Conservation (phyloP, 2,329 filamentous ascomycete genomes). For the Beauveria bassiana region DNA sequence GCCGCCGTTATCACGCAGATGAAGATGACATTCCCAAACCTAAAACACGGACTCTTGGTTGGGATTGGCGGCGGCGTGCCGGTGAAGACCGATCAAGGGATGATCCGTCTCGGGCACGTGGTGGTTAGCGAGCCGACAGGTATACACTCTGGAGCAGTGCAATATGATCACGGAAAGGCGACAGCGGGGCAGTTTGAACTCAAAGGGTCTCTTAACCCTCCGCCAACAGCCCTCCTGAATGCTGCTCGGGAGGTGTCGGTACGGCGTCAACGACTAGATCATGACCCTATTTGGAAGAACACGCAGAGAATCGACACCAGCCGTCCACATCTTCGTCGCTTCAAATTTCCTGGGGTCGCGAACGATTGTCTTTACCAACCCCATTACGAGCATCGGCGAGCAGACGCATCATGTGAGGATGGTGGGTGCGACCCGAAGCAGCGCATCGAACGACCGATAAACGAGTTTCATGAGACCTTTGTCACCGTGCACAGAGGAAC, state of each 20-base stretch:
- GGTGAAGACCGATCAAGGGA: slow-evolving; percentile 13
- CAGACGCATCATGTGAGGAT: slow-evolving; percentile 11
- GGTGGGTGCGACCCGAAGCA: slow-evolving; percentile 7
- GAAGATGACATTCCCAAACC: slow-evolving; percentile 24
- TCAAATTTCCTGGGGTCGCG: slow-evolving; percentile 7
- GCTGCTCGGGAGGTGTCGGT: slow-evolving; percentile 13
- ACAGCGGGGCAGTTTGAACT: slow-evolving; percentile 13
- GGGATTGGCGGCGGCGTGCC: slow-evolving; percentile 20
- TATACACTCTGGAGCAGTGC: slow-evolving; percentile 14
- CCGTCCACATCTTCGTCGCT: slow-evolving; percentile 1
- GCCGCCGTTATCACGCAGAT: slow-evolving; percentile 25
- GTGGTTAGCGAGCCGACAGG: slow-evolving; percentile 16
- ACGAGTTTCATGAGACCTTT: slow-evolving; percentile 8
- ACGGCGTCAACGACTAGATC: neutral
- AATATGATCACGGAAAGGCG: slow-evolving; percentile 18
- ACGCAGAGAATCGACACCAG: slow-evolving; percentile 8
- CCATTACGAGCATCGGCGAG: slow-evolving; percentile 6
- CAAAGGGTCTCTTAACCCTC: slow-evolving; percentile 12
- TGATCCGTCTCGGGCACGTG: slow-evolving; percentile 18
- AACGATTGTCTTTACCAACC: slow-evolving; percentile 12
- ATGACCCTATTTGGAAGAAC: slow-evolving; percentile 11
- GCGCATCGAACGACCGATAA: slow-evolving; percentile 8
- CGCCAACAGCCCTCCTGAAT: slow-evolving; percentile 14
- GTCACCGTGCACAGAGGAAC: slow-evolving; percentile 16
- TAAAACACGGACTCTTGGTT: slow-evolving; percentile 17